Base-by-base conservation (phyloP, 2,329 filamentous ascomycete genomes). In the Neonectria magnoliae region DNA sequence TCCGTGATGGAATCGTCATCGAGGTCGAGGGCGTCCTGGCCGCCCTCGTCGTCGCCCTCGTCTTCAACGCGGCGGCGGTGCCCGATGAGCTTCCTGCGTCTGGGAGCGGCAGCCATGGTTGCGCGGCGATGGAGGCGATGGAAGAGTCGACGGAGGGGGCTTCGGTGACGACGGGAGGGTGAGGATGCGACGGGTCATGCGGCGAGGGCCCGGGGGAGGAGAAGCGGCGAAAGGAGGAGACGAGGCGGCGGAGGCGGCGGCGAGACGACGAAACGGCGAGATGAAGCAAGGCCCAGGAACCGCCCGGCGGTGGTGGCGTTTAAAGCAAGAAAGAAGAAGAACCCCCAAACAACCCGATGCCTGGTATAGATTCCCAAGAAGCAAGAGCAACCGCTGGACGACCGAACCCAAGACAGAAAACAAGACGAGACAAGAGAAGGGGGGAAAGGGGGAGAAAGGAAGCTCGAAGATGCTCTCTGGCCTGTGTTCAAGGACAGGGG, bases 41-140 rank as follows among this genome's bases (percentile, higher is more conserved):
- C 84, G 69, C 82, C 86, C 68, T 92, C 90, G 69, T 92, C 90
- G 73, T 92, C 90, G 71, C 86, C 90, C 76, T 92, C 90, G 74
- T 92, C 90, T 78, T 90, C 89, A 70, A 89, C 85, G 72, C 90
- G 87, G 77, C 90, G 88, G 75, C 90, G 87, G 72, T 88, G 88
- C 76, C 88, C 88, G 78, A 91, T 86, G 73, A 88, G 79, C 80
- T 89, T 90, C 81, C 86, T 90, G 78, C 88, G 87, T 76, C 87
- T 86, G 75, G 85, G 77, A 64, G 69, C 74, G 70, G 66, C 78
- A 76, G 78, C 75, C 78, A 79, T 80, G 69, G 51, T 73, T 73
- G 68, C 69, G 67, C 66, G 66, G 64, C 65, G 69, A 69, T 68
- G 57, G 69, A 71, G 70, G 72, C 68, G 72, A 73, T 67, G 65